phyloP scores from a whole-genome alignment of 352 stramenopile genomes.

The Pythium brassicae region DNA sequence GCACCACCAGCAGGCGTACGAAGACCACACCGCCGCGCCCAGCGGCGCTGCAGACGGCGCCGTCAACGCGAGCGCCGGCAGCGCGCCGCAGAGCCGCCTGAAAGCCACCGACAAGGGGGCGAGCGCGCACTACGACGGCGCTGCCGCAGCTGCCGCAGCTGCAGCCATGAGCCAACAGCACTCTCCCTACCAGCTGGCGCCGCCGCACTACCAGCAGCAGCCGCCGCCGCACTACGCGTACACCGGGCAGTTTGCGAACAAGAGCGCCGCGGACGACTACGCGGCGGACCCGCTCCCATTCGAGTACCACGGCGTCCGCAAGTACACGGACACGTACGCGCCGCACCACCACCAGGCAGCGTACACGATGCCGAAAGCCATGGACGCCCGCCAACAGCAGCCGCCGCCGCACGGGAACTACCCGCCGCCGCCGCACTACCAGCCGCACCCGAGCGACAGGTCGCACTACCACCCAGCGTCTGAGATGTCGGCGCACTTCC shows the following conservation, averaged over 20 bases:
- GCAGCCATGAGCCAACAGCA: slow-evolving; percentile 7
- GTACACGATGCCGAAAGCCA: slow-evolving; percentile 9
- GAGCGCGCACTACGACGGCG: slow-evolving; percentile 10
- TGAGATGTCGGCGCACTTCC: slow-evolving; percentile 39
- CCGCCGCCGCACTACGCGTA: slow-evolving; percentile 13
- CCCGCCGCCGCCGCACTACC: slow-evolving; percentile 8
- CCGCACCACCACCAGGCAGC: not conserved
- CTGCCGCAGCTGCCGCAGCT: not conserved
- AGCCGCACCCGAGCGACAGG: slow-evolving; percentile 11
- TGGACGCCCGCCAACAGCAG: not conserved
- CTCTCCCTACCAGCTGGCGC: slow-evolving; percentile 18
- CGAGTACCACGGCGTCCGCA: slow-evolving; percentile 64
- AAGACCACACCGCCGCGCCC: slow-evolving; percentile 15
- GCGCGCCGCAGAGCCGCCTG: not conserved
- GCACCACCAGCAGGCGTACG: slow-evolving; percentile 24
- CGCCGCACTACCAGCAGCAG: slow-evolving; percentile 23
- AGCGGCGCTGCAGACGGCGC: not conserved
- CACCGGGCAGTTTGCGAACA: slow-evolving; percentile 9
- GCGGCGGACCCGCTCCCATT: slow-evolving; percentile 72
- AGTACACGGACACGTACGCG: slow-evolving; percentile 34
- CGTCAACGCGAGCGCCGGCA: not conserved
- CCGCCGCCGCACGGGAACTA: slow-evolving; percentile 14
- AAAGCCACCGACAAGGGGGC: slow-evolving; percentile 6
- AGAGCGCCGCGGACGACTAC: slow-evolving; percentile 54
- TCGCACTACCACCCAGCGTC: slow-evolving; percentile 17